These are phyloP conservation scores for Suillus subalutaceus DNA, from an alignment of 768 basidiomycete genomes.

Conservation along the genomic window DNA sequence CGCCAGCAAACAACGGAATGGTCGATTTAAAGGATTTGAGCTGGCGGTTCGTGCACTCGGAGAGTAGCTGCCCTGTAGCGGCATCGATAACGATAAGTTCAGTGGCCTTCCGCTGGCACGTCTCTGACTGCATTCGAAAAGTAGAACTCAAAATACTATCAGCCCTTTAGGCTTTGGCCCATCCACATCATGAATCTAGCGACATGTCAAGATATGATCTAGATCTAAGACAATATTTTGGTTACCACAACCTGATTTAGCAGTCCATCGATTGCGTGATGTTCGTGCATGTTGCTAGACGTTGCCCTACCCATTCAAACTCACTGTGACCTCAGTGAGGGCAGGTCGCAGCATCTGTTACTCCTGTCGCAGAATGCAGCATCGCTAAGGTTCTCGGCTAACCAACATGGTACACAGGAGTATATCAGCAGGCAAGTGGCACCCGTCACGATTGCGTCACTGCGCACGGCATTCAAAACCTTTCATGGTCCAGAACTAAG, in stretches of 20 bases:
- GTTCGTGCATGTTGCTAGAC: neutral
- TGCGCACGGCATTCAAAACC: neutral
- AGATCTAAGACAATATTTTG: conserved; percentile 1
- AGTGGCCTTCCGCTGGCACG: neutral
- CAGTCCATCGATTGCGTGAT: neutral
- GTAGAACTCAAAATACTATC: neutral
- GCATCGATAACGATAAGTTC: conserved; percentile 1
- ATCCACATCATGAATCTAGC: neutral
- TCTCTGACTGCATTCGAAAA: neutral
- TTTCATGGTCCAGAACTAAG: conserved; percentile 55
- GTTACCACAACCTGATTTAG: neutral
- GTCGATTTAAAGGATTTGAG: neutral
- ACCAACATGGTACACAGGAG: neutral
- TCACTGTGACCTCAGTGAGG: neutral
- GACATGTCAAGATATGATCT: neutral
- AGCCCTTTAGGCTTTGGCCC: neutral
- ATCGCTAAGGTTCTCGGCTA: neutral
- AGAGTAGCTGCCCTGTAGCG: neutral
- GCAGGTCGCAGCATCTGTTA: neutral
- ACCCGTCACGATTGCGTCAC: conserved; percentile 17
- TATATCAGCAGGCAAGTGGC: conserved; percentile 58
- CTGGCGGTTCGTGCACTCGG: neutral
- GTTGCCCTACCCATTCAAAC: neutral
- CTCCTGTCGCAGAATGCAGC: neutral
- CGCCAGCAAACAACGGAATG: neutral